Evolutionary conservation across 2,329 filamentous ascomycete genomes (phyloP), one percentile per base, ranked within the genome.

Genomic region (Diaporthe helianthi): DNA sequence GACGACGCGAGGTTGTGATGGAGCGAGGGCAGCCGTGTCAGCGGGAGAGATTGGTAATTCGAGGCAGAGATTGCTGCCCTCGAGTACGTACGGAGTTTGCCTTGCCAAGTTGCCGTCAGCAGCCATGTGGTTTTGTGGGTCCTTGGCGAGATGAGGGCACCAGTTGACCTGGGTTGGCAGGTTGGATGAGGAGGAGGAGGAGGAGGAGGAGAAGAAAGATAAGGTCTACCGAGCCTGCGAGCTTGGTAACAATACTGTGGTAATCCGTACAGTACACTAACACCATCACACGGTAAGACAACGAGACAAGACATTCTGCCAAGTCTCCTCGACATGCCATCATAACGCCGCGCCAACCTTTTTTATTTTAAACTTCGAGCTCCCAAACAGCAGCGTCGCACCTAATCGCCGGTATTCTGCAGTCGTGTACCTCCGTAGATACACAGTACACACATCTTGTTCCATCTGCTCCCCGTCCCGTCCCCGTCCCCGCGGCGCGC

Each of bases 181-280:
- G n/a, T n/a, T n/a, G n/a, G n/a, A n/a, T n/a, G n/a, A n/a, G n/a
- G n/a, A n/a, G n/a, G n/a, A n/a, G n/a, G n/a, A n/a, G n/a, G n/a
- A n/a, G n/a, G n/a, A n/a, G 52, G 65, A 41, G 44, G 65, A 29
- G 52, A 49, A 67, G 64, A 41, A 67, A 67, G 64, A 67, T 67
- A 58, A 58, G 64, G 64, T 67, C n/a, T n/a, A n/a, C n/a, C n/a
- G n/a, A n/a, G n/a, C n/a, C n/a, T n/a, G n/a, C n/a, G n/a, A n/a
- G n/a, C n/a, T n/a, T n/a, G n/a, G n/a, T n/a, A n/a, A n/a, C n/a
- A n/a, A n/a, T n/a, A n/a, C n/a, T n/a, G n/a, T n/a, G n/a, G n/a
- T n/a, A n/a, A n/a, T n/a, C n/a, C n/a, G n/a, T n/a, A n/a, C n/a
- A n/a, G n/a, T n/a, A n/a, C n/a, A n/a, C n/a, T n/a, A n/a, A n/a